Evolutionary conservation across 495 filamentous ascomycete species (phyloP), one percentile per base, ranked within the genome.

Genomic region (Talaromyces trachyspermus): DNA sequence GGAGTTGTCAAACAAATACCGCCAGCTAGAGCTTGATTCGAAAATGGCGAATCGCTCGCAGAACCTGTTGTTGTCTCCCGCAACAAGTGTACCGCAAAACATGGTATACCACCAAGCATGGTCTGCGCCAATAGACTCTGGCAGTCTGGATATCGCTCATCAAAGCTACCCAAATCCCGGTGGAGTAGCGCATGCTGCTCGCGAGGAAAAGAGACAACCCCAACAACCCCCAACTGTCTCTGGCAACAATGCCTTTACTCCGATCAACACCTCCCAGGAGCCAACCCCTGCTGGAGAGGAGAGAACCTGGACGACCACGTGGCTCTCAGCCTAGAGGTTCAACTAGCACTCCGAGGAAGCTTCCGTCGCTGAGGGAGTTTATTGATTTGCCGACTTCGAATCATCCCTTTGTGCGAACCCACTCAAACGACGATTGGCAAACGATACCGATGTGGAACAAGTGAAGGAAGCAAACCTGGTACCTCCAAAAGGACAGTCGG

Each of bases 1-100:
- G 0, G 65, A 70, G 7, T 74, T 77, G 19, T 75, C 80, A 0
- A 64, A 72, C 36, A 55, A 58, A 46, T 78, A 72, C 46, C 73
- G 71, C 12, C 53, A 55, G 9, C 54, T 66, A 8, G 57, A 60
- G 53, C 33, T 64, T 42, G 26, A 54, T 49, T 48, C 56, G 37
- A 49, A 33, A 22, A 46, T 27, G 11, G 5, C 23, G 4, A 19
- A 15, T 0, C 44, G 14, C 4, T 4, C 29, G 4, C 44, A 36
- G 44, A 20, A 46, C 37, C 44, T n/a, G 18, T 12, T 22, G 35
- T 19, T 38, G 35, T 38, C 35, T 8, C 35, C 35, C 6, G n/a
- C n/a, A n/a, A n/a, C n/a, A n/a, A n/a, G n/a, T n/a, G n/a, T n/a
- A n/a, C n/a, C n/a, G n/a, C n/a, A n/a, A n/a, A n/a, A n/a, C n/a